These are phyloP conservation scores for Articulospora tetracladia DNA, from an alignment of 495 filamentous ascomycete genomes.

Conservation along the genomic window DNA sequence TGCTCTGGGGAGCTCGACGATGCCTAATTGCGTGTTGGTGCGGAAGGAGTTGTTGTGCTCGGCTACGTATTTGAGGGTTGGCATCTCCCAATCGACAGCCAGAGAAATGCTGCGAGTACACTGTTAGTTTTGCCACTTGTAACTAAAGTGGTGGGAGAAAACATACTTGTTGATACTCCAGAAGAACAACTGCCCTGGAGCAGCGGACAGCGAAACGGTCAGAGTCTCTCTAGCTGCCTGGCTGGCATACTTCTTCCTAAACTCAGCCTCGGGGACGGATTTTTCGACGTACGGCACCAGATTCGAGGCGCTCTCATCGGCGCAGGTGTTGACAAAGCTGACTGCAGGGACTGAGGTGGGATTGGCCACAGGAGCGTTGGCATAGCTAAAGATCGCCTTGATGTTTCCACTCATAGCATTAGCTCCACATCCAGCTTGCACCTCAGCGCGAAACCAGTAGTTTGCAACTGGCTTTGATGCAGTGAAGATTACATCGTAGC, in stretches of 20 bases:
- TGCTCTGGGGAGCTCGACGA: neutral
- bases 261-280: neutral
- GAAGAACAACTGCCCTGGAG: neutral
- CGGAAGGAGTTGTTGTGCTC: slow-evolving; percentile 30
- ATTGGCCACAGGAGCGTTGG: slow-evolving; percentile 24
- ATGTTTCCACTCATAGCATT: neutral
- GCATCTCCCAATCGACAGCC: slow-evolving; percentile 37
- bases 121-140: no score
- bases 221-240: neutral
- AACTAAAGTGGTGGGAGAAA: no score
- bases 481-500: slow-evolving; percentile 64
- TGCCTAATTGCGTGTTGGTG: slow-evolving; percentile 2
- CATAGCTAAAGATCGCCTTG: slow-evolving; percentile 11
- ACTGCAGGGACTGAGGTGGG: neutral
- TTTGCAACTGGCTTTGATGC: slow-evolving; percentile 38
- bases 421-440: neutral
- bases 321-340: neutral
- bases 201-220: neutral
- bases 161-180: neutral
- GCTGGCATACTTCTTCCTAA: neutral
- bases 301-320: neutral
- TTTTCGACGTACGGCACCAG: neutral
- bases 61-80: slow-evolving; percentile 33
- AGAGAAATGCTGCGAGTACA: slow-evolving; percentile 19
- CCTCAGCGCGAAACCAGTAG: neutral